Conservation (phyloP, 2,329 filamentous ascomycete genomes). For the Apiospora aurea region DNA sequence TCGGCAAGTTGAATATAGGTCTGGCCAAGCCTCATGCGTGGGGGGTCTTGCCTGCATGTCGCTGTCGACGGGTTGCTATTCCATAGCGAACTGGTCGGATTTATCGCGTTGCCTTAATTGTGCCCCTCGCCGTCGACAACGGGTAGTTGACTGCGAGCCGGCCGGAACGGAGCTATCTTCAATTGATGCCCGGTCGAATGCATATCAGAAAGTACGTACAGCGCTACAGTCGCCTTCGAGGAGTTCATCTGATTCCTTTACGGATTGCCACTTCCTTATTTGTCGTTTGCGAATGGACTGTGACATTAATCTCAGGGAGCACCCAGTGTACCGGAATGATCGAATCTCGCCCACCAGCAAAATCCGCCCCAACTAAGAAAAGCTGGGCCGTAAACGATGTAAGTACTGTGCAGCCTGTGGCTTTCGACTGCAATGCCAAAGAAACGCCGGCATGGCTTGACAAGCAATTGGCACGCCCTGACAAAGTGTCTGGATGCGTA, state of each 20-base stretch:
- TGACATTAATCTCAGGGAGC: constrained; percentile 1
- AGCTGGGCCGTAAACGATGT: background rate
- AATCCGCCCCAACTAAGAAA: background rate
- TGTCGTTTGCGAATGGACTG: background rate
- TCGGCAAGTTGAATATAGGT: background rate
- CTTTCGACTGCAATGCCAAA: background rate
- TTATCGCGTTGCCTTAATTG: constrained; percentile 13
- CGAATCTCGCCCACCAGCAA: background rate
- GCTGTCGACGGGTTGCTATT: background rate
- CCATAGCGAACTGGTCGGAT: background rate
- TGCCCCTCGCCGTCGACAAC: background rate
- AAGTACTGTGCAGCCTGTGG: background rate
- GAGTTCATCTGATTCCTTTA: constrained; percentile 9
- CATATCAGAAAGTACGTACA: background rate
- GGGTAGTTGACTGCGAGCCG: background rate
- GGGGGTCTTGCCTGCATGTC: background rate
- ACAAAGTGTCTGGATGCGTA: background rate
- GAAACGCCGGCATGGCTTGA: background rate
- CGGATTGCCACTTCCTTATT: background rate
- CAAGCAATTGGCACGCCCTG: background rate
- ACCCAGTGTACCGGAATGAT: background rate
- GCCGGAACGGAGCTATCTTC: background rate
- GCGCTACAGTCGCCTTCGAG: background rate
- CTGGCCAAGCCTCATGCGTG: background rate
- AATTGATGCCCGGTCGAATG: background rate